Evolutionary conservation across 306 rosid species (phyloP), one percentile per base, ranked within the genome.

Genomic region (Mimosa bimucronata): DNA sequence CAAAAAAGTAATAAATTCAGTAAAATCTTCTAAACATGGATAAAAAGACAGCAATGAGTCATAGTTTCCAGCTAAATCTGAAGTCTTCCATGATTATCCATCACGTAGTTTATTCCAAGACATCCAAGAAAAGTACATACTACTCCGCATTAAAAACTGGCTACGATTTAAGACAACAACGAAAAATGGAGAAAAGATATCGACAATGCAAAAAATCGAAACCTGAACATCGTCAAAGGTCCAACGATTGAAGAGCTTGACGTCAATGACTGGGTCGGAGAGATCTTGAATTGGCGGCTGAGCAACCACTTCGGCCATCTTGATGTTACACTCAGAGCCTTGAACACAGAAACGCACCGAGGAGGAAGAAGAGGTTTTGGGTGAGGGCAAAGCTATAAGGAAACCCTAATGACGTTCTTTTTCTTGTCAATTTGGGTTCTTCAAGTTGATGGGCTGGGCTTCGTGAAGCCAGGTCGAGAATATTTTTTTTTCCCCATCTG

Each of bases 171-270:
- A 26, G 10, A 30, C 19, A 15, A 1, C n/a, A n/a, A n/a, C n/a
- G 7, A 61, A 11, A 25, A 12, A 69, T 11, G 57, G 74, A 25
- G 46, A 42, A 23, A 12, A 5, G 19, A 40, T 18, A 41, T 7
- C 16, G 14, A 42, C 13, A 42, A 70, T 52, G 38, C 52, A 23
- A 7, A 42, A 42, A 44, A 25, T 14, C 18, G 3, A 46, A 74
- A 83, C 83, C 80, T 57, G 76, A 29, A 74, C 80, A n/a, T 83
- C 86, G 15, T 74, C 83, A 5, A 67, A 79, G 67, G 77, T 74
- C 86, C 80, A 83, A 12, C 83, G 80, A 40, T 83, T 79, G 72
- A 83, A 83, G 83, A 83, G 86, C 77, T 79, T 79, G 58, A 83
- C 86, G 30, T 83, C 82, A 34, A 40, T 37, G 31, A n/a, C 40